Percentiles rank a stretch among this genome's conserved stretches.
Conservation (phyloP, 116 monocot genomes). For the Phalaenopsis hybrid region DNA sequence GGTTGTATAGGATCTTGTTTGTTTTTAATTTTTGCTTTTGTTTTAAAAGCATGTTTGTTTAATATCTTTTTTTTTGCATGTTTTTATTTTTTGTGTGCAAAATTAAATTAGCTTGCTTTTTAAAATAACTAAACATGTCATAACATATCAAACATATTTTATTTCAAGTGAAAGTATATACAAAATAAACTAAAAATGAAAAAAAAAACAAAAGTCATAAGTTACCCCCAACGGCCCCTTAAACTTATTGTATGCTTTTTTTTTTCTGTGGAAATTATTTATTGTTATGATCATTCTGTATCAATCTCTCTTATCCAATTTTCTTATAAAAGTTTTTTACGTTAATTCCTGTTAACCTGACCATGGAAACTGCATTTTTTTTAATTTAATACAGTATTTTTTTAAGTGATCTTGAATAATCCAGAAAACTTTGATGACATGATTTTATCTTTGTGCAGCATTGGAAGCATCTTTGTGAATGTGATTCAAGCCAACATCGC, state of each 20-base stretch:
- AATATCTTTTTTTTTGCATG: too few species aligned
- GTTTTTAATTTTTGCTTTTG: too few species aligned
- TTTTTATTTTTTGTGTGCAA: too few species aligned
- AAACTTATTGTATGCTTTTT: background rate
- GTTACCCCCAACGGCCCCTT: background rate
- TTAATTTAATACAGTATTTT: background rate
- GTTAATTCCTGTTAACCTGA: background rate
- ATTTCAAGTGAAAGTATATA: too few species aligned
- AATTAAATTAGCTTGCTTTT: too few species aligned
- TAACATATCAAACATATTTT: too few species aligned
- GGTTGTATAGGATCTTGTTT: too few species aligned
- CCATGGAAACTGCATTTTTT: background rate
- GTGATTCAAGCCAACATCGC: constrained; percentile 37
- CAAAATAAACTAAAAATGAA: too few species aligned
- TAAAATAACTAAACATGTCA: too few species aligned
- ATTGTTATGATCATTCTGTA: constrained; percentile 1
- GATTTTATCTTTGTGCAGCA: constrained; percentile 43
- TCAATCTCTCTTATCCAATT: background rate
- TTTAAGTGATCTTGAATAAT: background rate
- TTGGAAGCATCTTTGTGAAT: constrained; percentile 83
- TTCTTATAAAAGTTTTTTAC: background rate
- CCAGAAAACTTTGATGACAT: background rate
- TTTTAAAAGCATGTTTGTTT: too few species aligned
- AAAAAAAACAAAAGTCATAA: too few species aligned
- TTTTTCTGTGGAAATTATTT: background rate